A percentile compares a stretch with the other conserved stretches of the same genome.
Conservation (phyloP, 306 rosid species). For the Lupinus albus region DNA sequence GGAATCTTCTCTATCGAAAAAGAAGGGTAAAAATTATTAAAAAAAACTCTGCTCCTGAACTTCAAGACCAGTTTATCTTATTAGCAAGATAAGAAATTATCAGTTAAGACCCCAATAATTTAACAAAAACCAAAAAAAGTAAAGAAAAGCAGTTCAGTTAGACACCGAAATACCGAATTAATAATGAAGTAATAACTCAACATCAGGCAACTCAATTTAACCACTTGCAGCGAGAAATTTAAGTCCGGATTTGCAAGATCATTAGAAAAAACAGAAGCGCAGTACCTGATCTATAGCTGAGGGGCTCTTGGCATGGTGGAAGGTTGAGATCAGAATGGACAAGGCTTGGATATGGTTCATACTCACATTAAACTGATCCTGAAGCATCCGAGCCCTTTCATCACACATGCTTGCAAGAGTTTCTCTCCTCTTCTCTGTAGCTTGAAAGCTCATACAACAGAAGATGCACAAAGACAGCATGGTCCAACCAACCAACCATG, state of each 20-base stretch:
- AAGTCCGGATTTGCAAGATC: not conserved
- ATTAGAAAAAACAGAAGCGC: slow-evolving; percentile 24
- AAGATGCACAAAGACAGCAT: slow-evolving; percentile 54
- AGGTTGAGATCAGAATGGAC: slow-evolving; percentile 76
- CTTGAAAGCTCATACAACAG: slow-evolving; percentile 57
- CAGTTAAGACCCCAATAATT: not conserved
- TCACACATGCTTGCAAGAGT: slow-evolving; percentile 79
- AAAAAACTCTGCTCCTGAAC: slow-evolving; percentile 3
- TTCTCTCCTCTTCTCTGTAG: slow-evolving; percentile 72
- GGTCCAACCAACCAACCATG: slow-evolving; percentile 62
- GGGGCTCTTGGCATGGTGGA: slow-evolving; percentile 68
- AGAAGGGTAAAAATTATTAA: not conserved
- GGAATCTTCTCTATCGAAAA: slow-evolving; percentile 8
- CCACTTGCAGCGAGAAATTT: not conserved
- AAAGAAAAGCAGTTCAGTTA: not conserved
- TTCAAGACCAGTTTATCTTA: slow-evolving; percentile 12
- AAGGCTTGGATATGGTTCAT: slow-evolving; percentile 85
- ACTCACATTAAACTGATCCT: slow-evolving; percentile 81
- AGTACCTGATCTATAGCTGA: slow-evolving; percentile 81
- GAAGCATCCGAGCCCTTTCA: slow-evolving; percentile 80
- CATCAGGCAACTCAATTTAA: not conserved
- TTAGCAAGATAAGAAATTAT: not conserved
- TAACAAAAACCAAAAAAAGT: not conserved
- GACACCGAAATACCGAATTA: not conserved
- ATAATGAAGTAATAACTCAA: not conserved